phyloP scores from a whole-genome alignment of 2,329 filamentous ascomycete species.

The Cucurbitaria berberidis region DNA sequence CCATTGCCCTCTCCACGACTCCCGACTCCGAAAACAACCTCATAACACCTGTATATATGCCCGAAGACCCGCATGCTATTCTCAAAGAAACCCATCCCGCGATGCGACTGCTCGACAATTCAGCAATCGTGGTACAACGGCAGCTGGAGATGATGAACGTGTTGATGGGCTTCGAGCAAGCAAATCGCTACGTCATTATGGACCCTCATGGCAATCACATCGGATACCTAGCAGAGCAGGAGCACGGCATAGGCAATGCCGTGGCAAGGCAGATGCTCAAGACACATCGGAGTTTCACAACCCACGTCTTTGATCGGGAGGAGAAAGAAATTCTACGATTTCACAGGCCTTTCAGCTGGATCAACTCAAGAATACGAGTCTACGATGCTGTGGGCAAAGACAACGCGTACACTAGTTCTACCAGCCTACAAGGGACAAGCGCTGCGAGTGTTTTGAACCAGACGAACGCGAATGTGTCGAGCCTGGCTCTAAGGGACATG shows the following conservation, averaged over 20 bases:
- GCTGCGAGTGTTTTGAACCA: slow-evolving; percentile 52
- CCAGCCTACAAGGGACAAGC: slow-evolving; percentile 53
- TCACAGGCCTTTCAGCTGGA: slow-evolving; percentile 68
- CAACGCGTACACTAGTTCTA: slow-evolving; percentile 47
- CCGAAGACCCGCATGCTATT: slow-evolving; percentile 65
- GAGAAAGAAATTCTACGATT: slow-evolving; percentile 67
- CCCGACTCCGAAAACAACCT: slow-evolving; percentile 56
- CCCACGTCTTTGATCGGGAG: slow-evolving; percentile 67
- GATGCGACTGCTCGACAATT: slow-evolving; percentile 64
- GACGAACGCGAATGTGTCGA: slow-evolving; percentile 60
- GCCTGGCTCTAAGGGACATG: slow-evolving; percentile 63
- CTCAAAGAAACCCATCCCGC: slow-evolving; percentile 66
- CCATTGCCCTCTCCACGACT: slow-evolving; percentile 53
- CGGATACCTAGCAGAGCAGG: slow-evolving; percentile 69
- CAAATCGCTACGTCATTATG: slow-evolving; percentile 70
- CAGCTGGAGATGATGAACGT: slow-evolving; percentile 72
- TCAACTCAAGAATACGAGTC: slow-evolving; percentile 61
- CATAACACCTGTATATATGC: slow-evolving; percentile 65
- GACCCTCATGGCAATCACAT: slow-evolving; percentile 68
- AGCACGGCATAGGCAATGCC: slow-evolving; percentile 63
- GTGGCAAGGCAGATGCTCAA: slow-evolving; percentile 65
- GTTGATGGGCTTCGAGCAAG: slow-evolving; percentile 70
- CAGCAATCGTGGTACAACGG: slow-evolving; percentile 66
- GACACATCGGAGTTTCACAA: slow-evolving; percentile 69
- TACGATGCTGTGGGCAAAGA: slow-evolving; percentile 40